Evolutionary conservation across 495 filamentous ascomycete genomes (phyloP), one percentile per base, ranked within the genome.

Genomic region (Penicillium ucsense): DNA sequence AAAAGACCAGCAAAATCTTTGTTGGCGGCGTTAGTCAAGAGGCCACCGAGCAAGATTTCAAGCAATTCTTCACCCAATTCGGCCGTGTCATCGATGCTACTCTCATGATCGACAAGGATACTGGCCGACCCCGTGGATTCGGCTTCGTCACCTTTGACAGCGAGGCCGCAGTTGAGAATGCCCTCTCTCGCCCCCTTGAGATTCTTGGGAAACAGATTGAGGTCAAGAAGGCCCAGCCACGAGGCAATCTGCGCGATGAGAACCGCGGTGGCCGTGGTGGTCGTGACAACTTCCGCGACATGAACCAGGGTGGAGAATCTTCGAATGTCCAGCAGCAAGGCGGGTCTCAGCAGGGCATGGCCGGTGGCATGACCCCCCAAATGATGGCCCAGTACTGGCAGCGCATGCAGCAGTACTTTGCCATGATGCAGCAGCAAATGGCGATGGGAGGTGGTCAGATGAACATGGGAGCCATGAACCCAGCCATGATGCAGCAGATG

Each of bases 71-170:
- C 67, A 85, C 84, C 64, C 86, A 94, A 62, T 98, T 95, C 57
- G 92, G 92, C 36, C 82, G 92, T 46, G 92, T 98, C 31, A 82
- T 98, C 38, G 92, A 98, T 65, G 92, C 92, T 8, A 98, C 92
- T 2, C 78, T 98, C 12, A 98, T 98, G 92, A 98, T 98, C 78
- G 92, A 98, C 66, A 98, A 98, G 67, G 92, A 98, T 60, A 97
- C 92, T 6, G 90, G 90, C 32, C 82, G 92, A 27, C 92, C 92
- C 3, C 82, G 92, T 50, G 92, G 92, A 7, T 98, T 98, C 57
- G 92, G 92, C n/a, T 98, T 98, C 58, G 92, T 98, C 35, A 98
- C 92, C 0, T 98, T 98, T 52, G 92, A 98, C 64, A 90, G 85
- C 55, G 92, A 97, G 56, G 85, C 85, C 12, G 94, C 94, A 39